Conservation (phyloP, 768 basidiomycete genomes). For the Psilocybe azurescens region DNA sequence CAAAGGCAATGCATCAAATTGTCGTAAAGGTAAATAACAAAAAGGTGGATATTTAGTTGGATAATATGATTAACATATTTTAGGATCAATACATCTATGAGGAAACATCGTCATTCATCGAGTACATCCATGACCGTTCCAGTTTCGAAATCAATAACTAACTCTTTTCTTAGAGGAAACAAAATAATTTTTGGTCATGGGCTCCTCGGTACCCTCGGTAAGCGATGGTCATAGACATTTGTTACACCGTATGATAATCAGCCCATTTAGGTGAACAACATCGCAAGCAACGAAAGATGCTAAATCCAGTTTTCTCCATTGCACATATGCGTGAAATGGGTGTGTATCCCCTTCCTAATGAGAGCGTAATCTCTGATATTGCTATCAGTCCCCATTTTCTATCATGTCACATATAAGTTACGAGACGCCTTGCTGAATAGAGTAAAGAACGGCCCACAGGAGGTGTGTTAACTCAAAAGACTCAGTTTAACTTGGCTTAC, state of each 20-base stretch:
- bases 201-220: slow-evolving; percentile 28
- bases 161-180: slow-evolving; percentile 17
- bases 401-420: slow-evolving; percentile 38
- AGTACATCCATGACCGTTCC: slow-evolving; percentile 16
- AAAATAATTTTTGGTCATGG: slow-evolving; percentile 25
- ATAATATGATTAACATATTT: neutral
- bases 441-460: slow-evolving; percentile 32
- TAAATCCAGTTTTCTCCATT: slow-evolving; percentile 45
- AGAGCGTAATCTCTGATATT: neutral
- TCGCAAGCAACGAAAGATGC: slow-evolving; percentile 41
- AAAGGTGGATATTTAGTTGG: neutral
- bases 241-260: neutral
- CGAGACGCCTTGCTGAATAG: slow-evolving; percentile 27
- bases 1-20: slow-evolving; percentile 50
- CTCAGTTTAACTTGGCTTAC: neutral
- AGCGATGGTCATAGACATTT: neutral
- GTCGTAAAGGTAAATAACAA: slow-evolving; percentile 42
- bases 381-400: slow-evolving; percentile 41
- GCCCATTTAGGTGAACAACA: slow-evolving; percentile 42
- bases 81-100: slow-evolving; percentile 38
- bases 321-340: slow-evolving; percentile 42
- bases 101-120: slow-evolving; percentile 27
- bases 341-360: slow-evolving; percentile 9
- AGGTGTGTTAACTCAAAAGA: slow-evolving; percentile 22
- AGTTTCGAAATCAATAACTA: neutral